These are phyloP conservation scores for Dendrothele bispora DNA, from an alignment of 768 basidiomycete genomes.

Conservation along the genomic window DNA sequence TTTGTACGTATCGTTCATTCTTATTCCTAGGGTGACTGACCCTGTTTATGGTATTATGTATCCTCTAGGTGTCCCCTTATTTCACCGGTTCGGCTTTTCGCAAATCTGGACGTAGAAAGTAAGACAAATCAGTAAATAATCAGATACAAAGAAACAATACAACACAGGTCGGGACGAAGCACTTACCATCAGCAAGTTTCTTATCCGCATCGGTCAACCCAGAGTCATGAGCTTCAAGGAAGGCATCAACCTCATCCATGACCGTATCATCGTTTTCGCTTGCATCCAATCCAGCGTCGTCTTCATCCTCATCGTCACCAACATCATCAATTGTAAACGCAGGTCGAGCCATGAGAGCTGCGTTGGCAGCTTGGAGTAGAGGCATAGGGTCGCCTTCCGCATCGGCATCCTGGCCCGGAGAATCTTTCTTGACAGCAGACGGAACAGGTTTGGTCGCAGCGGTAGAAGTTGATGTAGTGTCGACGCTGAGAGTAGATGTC, in stretches of 20 bases:
- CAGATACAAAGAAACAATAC: no score
- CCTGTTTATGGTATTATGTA: background rate
- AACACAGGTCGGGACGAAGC: no score
- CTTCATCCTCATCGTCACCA: slow-evolving; percentile 77
- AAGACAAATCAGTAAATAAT: slow-evolving; percentile 8
- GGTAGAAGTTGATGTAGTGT: slow-evolving; percentile 29
- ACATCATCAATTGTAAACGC: slow-evolving; percentile 98
- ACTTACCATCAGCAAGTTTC: slow-evolving; percentile 71
- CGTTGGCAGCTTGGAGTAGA: slow-evolving; percentile 73
- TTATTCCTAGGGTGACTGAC: no score
- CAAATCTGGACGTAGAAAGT: slow-evolving; percentile 41
- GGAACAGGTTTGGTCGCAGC: no score
- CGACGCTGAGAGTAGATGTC: slow-evolving; percentile 52
- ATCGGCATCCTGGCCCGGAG: background rate
- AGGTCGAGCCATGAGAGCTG: slow-evolving; percentile 87
- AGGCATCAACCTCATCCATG: slow-evolving; percentile 94
- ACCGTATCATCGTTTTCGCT: slow-evolving; percentile 72
- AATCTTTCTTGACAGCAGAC: slow-evolving; percentile 14
- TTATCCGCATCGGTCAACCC: slow-evolving; percentile 80
- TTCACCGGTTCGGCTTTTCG: slow-evolving; percentile 62
- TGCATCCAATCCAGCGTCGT: slow-evolving; percentile 54
- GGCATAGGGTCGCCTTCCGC: slow-evolving; percentile 47
- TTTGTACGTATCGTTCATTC: no score
- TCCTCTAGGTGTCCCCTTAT: slow-evolving; percentile 21
- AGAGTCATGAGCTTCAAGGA: slow-evolving; percentile 91